These are phyloP conservation scores for Ganoderma sp. DNA, from an alignment of 1,284 basidiomycete genomes.

Conservation along the genomic window DNA sequence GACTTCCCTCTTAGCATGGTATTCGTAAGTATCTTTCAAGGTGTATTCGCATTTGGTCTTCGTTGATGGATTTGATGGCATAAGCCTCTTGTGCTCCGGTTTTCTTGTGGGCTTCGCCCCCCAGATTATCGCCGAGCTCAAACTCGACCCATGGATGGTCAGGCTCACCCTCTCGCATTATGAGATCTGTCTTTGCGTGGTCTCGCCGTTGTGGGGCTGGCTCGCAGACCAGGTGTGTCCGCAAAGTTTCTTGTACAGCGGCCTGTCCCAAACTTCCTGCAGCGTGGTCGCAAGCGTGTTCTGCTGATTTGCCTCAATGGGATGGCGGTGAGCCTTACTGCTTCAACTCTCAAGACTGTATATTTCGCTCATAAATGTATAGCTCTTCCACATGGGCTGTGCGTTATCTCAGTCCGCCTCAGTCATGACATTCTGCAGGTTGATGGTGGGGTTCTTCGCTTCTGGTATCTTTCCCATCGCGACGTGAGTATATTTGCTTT, in stretches of 20 bases:
- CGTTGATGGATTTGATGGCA: not conserved
- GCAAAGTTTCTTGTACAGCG: not conserved
- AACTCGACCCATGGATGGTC: not conserved
- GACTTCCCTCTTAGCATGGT: not conserved
- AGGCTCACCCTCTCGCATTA: conserved; percentile 11
- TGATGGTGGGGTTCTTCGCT: conserved; percentile 6
- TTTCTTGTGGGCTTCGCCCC: conserved; percentile 1
- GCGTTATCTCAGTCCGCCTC: not conserved
- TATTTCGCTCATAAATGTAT: not conserved
- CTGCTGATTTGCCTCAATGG: conserved; percentile 13
- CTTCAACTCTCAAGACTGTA: not conserved
- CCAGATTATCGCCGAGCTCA: conserved; percentile 8
- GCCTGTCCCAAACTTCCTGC: not conserved
- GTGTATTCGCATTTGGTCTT: not conserved
- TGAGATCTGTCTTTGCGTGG: conserved; percentile 11
- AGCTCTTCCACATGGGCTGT: conserved; percentile 9
- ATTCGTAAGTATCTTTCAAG: not conserved
- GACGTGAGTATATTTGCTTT: not conserved
- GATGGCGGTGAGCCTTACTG: conserved; percentile 5
- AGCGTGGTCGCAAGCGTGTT: conserved; percentile 15
- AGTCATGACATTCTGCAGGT: not conserved
- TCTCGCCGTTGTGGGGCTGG: conserved; percentile 12
- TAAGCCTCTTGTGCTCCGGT: not conserved
- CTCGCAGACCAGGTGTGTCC: conserved; percentile 12
- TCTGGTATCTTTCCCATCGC: conserved; percentile 5